Base-by-base conservation (phyloP, 768 basidiomycete genomes). In the Amanita polypyramis region DNA sequence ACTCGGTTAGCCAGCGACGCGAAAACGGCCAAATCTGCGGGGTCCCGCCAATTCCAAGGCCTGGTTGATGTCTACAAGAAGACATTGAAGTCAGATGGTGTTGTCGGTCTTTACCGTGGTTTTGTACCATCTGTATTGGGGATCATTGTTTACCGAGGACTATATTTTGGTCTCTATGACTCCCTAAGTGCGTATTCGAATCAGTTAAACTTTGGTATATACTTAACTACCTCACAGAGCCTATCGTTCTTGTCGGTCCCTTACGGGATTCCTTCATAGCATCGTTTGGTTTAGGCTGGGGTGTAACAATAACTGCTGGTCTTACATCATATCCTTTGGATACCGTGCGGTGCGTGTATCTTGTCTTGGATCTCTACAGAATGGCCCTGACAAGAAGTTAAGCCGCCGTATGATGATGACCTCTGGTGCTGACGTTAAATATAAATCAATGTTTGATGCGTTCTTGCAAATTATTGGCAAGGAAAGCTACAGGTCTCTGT, bases 401-500 rank as follows among this genome's bases (percentile, higher is more conserved):
- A 85, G 87, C 74, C 84, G 88, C 75, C 82, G 88, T 54, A 91
- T 91, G 87, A 91, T 91, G 87, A 90, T 90, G 87, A 89, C 86
- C 14, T 86, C 84, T 9, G 88, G 87, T 56, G 73, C 72, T 59
- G 70, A 69, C 38, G 72, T 75, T 46, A 82, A 87, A 72, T 89
- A 90, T 77, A 83, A 82, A 70, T 81, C 80, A 52, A 86, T 85
- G 83, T 75, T 85, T 60, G 85, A 89, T 58, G 85, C 85, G 49
- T 81, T 71, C 48, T 65, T 73, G 10, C 52, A 90, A 65, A 88
- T 90, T 58, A 60, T 88, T 59, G 77, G 75, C 57, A 80, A 83
- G 69, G 88, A 90, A 71, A 86, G 87, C 56, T 65, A 73, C 51
- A 77, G 75, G 61, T 85, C 87, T 10, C 72, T 90, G 55, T 89